phyloP scores from a whole-genome alignment of 2,329 filamentous ascomycete genomes.

The Plenodomus biglobosus region DNA sequence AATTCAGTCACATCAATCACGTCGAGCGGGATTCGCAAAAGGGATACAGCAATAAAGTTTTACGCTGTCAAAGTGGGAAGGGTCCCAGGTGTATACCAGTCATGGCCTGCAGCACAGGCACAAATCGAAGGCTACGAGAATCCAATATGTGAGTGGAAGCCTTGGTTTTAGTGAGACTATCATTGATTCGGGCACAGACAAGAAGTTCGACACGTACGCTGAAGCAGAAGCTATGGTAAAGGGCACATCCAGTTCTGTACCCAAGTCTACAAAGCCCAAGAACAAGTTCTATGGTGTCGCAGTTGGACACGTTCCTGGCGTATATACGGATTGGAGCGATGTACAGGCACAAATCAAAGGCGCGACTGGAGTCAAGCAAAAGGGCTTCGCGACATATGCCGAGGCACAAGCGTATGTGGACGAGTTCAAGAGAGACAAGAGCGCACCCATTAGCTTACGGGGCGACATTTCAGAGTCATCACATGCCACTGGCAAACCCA shows the following conservation, averaged over 20 bases:
- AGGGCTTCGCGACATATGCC: conserved; percentile 51
- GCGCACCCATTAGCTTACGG: conserved; percentile 28
- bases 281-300: conserved; percentile 64
- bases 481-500: conserved; percentile 14
- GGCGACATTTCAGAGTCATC: conserved; percentile 34
- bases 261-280: conserved; percentile 47
- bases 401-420: conserved; percentile 79
- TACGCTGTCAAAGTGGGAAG: conserved; percentile 65
- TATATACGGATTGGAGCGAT: conserved; percentile 68
- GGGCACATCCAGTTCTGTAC: conserved; percentile 49
- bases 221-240: conserved; percentile 82
- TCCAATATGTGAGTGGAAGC: conserved; percentile 38
- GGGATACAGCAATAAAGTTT: conserved; percentile 55
- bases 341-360: conserved; percentile 74
- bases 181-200: conserved; percentile 57
- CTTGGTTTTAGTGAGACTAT: not conserved
- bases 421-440: conserved; percentile 30
- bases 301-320: conserved; percentile 59
- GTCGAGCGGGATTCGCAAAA: conserved; percentile 57
- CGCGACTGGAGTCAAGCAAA: conserved; percentile 65
- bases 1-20: conserved; percentile 30
- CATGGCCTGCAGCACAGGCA: conserved; percentile 62
- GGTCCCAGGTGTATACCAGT: conserved; percentile 63
- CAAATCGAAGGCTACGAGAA: conserved; percentile 61
- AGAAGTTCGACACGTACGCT: conserved; percentile 71